These are phyloP conservation scores for Podospora pseudocomata DNA, from an alignment of 495 filamentous ascomycete genomes.

Conservation along the genomic window DNA sequence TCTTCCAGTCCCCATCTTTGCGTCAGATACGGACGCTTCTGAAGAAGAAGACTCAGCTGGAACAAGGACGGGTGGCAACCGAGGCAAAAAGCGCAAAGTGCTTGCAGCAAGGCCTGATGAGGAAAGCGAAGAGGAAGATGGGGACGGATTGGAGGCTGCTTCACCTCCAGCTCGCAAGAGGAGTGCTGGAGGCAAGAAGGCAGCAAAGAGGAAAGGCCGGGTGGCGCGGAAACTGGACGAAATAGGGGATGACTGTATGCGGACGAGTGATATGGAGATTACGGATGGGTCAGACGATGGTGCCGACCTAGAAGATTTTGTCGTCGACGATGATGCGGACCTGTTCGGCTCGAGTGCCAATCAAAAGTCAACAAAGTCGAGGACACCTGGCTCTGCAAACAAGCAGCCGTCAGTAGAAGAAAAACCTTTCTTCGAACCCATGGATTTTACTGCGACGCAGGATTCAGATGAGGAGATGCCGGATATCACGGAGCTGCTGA, in stretches of 20 bases:
- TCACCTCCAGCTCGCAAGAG: conserved; percentile 3
- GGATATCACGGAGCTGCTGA: conserved; percentile 34
- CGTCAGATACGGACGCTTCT: conserved; percentile 26
- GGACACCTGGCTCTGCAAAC: conserved; percentile 25
- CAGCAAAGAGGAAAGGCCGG: conserved; percentile 14
- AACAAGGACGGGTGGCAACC: neutral
- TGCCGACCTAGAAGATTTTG: conserved; percentile 43
- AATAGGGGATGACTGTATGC: conserved; percentile 45
- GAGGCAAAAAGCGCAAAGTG: conserved; percentile 18
- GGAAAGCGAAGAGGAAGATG: neutral
- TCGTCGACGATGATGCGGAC: conserved; percentile 39
- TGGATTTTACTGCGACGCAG: conserved; percentile 31
- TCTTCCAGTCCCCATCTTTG: conserved; percentile 33
- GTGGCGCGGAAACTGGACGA: conserved; percentile 37
- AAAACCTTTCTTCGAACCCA: conserved; percentile 35
- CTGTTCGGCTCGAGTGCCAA: conserved; percentile 38
- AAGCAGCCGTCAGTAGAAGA: conserved; percentile 5
- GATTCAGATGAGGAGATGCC: conserved; percentile 38
- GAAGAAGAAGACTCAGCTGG: neutral
- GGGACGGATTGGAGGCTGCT: conserved; percentile 4
- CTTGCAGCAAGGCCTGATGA: neutral
- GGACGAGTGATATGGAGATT: conserved; percentile 46
- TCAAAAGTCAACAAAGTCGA: conserved; percentile 31
- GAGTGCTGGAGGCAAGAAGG: conserved; percentile 16
- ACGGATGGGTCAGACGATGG: conserved; percentile 47